Base-by-base conservation (phyloP, 1,284 basidiomycete genomes). In the Ustilago tritici region DNA sequence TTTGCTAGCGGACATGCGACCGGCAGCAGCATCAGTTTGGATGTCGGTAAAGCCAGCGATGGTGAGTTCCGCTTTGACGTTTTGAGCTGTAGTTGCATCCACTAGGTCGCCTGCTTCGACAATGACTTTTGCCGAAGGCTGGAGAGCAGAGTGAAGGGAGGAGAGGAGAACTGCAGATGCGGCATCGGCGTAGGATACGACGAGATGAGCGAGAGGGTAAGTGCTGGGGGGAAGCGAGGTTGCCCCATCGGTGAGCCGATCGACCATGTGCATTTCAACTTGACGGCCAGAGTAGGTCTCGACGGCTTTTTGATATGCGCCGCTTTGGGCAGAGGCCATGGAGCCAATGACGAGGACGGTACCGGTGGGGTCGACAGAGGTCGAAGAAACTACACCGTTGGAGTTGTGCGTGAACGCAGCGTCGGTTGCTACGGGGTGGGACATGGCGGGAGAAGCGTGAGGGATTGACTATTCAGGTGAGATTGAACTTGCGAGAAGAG, bases 221-320 rank as follows among this genome's bases (percentile, higher is more conserved):
- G 72, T 69, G 35, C 58, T 54, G 17, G 76, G 61, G 6, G 66
- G 34, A 14, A 82, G 80, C 40, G 67, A 40, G 9, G 79, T 81
- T 19, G 71, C 81, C 2, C 69, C 79, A 23, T 85, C 82, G 15
- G 82, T 85, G 46, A 86, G 64, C 11, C 84, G 81, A 58, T 86
- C 84, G 31, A 82, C 71, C 84, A 86, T 84, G 62, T 86, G 76
- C 74, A 85, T 85, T 60, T 86, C 84, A 7, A 85, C 78, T 43
- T 72, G 72, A 56, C 68, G 68, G 28, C 68, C 70, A 7, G 67
- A 67, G 66, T 73, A 73, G 0, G 61, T 47, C 54, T 84, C 71
- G 50, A 85, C 79, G 0, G 67, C 77, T 17, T 72, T 65, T 55
- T 85, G 84, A 64, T 85, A 85, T 19, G 69, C 55, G 35, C 83